Conservation (phyloP, 148 eudicot species). For the Drosera capensis region DNA sequence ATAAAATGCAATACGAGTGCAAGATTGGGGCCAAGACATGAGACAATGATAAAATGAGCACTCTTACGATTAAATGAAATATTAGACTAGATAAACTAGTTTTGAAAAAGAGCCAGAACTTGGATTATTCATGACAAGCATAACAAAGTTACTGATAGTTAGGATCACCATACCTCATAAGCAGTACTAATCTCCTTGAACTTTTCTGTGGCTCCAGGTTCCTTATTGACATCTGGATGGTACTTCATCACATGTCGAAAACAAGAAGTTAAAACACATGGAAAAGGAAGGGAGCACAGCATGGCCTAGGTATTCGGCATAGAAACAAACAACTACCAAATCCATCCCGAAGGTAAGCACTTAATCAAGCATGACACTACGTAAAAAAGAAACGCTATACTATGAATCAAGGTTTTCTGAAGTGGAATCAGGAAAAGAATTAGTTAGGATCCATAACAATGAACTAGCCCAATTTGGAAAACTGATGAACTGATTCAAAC, state of each 20-base stretch:
- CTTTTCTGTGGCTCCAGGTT: slow-evolving; percentile 97
- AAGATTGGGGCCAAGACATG: not conserved
- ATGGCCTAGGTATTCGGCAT: too few relatives aligned
- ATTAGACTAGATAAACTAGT: not conserved
- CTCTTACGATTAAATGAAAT: not conserved
- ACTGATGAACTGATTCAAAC: too few relatives aligned
- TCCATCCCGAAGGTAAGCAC: not conserved
- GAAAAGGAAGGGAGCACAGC: slow-evolving; percentile 1
- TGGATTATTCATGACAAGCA: not conserved
- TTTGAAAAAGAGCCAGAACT: not conserved
- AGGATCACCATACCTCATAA: slow-evolving; percentile 61
- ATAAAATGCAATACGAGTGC: not conserved
- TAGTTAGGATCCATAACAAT: too few relatives aligned
- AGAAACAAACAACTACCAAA: too few relatives aligned
- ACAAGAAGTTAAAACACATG: slow-evolving; percentile 11
- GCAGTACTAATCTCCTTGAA: slow-evolving; percentile 98
- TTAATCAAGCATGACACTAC: not conserved
- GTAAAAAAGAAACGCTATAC: too few relatives aligned
- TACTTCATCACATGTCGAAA: slow-evolving; percentile 32
- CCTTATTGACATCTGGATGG: slow-evolving; percentile 97
- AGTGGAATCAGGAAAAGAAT: too few relatives aligned
- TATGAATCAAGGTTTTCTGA: too few relatives aligned
- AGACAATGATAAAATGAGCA: not conserved
- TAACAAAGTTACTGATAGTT: not conserved
- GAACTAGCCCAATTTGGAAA: too few relatives aligned